Evolutionary conservation across 2,329 filamentous ascomycete genomes (phyloP).

Genomic region (Talaromyces funiculosus): DNA sequence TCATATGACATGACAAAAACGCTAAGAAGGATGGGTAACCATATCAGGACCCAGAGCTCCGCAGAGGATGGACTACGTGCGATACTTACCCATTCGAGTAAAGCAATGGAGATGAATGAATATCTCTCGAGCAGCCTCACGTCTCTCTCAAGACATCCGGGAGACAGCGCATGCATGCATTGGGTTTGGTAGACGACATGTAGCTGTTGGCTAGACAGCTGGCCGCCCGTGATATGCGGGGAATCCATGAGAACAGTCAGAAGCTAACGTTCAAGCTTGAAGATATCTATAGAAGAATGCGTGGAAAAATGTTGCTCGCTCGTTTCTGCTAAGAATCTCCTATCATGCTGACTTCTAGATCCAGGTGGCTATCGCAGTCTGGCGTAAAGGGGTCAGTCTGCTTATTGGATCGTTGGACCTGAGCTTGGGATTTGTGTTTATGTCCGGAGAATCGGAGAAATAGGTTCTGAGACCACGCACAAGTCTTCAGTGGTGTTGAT

Average conservation of each 20-base stretch:
- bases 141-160: neutral
- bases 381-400: neutral
- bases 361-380: neutral
- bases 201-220: no score
- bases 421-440: neutral
- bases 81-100: neutral
- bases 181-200: neutral
- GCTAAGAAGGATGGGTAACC: neutral
- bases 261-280: neutral
- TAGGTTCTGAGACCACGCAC: neutral
- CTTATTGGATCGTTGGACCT: neutral
- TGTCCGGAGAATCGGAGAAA: slow-evolving; percentile 9
- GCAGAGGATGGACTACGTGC: neutral
- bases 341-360: neutral
- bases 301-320: neutral
- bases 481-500: neutral
- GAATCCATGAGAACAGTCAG: neutral
- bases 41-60: neutral
- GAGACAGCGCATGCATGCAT: neutral
- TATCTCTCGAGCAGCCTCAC: neutral
- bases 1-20: neutral
- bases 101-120: neutral
- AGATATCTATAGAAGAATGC: neutral
- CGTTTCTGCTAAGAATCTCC: neutral
- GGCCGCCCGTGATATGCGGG: neutral